Evolutionary conservation across 805 yeast genomes (phyloP), one percentile per base, ranked within the genome.

Genomic region (Lachancea waltii): DNA sequence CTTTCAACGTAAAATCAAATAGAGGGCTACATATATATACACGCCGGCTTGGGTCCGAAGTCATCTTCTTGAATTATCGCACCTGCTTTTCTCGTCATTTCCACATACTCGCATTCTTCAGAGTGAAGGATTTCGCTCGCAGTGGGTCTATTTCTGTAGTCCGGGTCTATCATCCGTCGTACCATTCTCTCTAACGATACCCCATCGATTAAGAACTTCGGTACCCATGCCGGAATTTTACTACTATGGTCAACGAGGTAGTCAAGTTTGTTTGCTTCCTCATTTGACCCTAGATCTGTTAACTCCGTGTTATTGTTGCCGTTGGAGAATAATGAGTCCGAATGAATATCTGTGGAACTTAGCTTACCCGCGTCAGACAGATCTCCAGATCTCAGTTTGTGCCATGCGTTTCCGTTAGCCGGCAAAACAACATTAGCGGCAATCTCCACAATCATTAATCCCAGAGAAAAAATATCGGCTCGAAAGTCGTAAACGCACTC

Each of bases 351-450:
- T 16, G 81, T 80, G 2, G 85, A 79, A 31, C 86, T 78, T 42
- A 89, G 67, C 49, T 79, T 75, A 1, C 97, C 97, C 0, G 97
- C 97, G 59, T 92, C 98, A 13, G 94, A 79, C 47, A 92, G 68
- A 59, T 92, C 98, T 0, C 97, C 98, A 29, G 95, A 84, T 47
- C 98, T 72, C 43, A 92, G 66, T 59, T 89, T 87, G 49, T 94
- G 94, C 98, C 98, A 92, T 21, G 94, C 89, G 10, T 85, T 74
- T 5, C 98, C 98, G 57, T 92, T 89, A 50, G 90, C 97, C 1
- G 98, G 98, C 36, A 92, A 67, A 3, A 87, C 79, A 32, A 92
- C 89, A 62, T 92, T 92, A 1, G 97, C 95, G 2, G 98, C 97
- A 50, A 86, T 82, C 59, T 92, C 98, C 35, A 92, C 82, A 68